Conservation (phyloP, 2,329 filamentous ascomycete species). For the Cladophialophora yegresii region DNA sequence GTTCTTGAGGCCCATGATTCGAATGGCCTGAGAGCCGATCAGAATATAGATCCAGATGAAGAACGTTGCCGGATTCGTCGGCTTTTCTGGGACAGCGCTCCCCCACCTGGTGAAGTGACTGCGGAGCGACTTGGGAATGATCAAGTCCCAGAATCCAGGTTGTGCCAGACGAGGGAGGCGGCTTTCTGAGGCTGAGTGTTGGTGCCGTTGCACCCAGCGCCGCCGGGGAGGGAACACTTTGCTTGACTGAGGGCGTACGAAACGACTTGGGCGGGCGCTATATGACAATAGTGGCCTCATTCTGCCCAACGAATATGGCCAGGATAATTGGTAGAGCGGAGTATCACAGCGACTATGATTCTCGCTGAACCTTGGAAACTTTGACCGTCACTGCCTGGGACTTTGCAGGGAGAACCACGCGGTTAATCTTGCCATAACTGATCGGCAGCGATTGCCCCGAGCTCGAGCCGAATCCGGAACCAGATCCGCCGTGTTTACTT, state of each 20-base stretch:
- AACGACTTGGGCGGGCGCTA: neutral
- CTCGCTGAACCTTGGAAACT: neutral
- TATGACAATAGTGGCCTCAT: conserved; percentile 9
- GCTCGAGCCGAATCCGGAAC: neutral
- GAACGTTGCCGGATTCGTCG: conserved; percentile 80
- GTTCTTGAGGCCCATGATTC: conserved; percentile 79
- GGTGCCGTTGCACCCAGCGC: conserved; percentile 11
- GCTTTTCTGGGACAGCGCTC: conserved; percentile 53
- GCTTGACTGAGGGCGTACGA: neutral
- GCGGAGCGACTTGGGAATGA: conserved; percentile 63
- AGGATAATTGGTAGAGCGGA: neutral
- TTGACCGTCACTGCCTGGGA: neutral
- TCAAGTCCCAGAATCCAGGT: conserved; percentile 66
- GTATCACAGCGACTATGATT: neutral
- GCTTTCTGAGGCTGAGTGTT: conserved; percentile 24
- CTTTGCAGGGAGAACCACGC: neutral
- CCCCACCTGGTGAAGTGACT: conserved; percentile 42
- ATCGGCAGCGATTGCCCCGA: conserved; percentile 1
- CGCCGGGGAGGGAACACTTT: neutral
- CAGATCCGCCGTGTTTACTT: conserved; percentile 21
- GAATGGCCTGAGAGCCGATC: conserved; percentile 93
- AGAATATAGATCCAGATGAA: conserved; percentile 80
- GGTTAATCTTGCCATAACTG: neutral
- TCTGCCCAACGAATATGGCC: neutral
- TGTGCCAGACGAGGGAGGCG: conserved; percentile 50